Base-by-base conservation (phyloP, 345 rosid species). In the Diplotaxis tenuifolia region DNA sequence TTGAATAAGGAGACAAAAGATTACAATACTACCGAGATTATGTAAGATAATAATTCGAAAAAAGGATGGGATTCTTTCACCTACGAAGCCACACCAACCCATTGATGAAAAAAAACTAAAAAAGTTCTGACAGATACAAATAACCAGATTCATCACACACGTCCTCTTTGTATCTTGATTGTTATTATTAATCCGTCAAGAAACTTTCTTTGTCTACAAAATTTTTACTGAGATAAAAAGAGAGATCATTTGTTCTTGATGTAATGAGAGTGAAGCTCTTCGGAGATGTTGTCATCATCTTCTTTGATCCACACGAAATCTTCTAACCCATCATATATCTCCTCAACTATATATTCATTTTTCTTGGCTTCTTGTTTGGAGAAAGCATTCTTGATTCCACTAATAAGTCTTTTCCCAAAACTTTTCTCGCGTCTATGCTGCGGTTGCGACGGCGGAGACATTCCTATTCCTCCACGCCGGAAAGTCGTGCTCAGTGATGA, bases 351-450 rank as follows among this genome's bases (percentile, higher is more conserved):
- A 22, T 2, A 3, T 16, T 28, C 50, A 28, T 70, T 40, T 65
- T 68, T 68, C 77, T 76, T 77, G 0, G 80, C 38, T 57, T 66
- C 68, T 62, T 80, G 76, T 73, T 76, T 91, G 72, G 83, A 64
- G 23, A 93, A 86, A 19, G 81, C 85, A 2, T 53, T 77, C 79
- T 85, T 93, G 14, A 93, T 61, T 42, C 93, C 90, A 7, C 61
- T 72, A 0, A 92, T 77, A 80, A 87, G 81, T 42, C 89, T 84
- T 81, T 67, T 75, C 4, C 88, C 83, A 0, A 80, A 70, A 40
- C 74, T 81, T 80, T 79, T 85, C 21, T 64, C 74, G 2, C 38
- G 67, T n/a, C 16, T 12, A 22, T 2, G 29, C 63, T 40, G 42
- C 7, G 8, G 7, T 7, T 42, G 68, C 75, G 32, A 65, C 66